Evolutionary conservation across 176 grass and related monocot genomes (phyloP).

Genomic region (Saccharum officinarum): DNA sequence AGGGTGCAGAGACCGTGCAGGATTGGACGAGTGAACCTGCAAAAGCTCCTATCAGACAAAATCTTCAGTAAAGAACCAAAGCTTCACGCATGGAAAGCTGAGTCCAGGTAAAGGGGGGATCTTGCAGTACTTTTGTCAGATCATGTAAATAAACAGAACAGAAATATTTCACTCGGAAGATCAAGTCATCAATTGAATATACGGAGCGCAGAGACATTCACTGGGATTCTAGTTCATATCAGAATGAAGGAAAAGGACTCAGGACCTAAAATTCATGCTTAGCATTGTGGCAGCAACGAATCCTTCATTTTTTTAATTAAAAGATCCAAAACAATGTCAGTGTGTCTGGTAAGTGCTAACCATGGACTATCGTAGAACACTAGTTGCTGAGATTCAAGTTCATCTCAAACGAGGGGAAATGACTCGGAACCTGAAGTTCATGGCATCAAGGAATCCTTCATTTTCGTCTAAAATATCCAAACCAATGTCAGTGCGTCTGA

Average conservation of each 20-base stretch:
- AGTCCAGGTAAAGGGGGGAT: not conserved
- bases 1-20: slow-evolving; percentile 88
- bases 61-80: slow-evolving; percentile 16
- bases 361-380: not conserved
- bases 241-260: not conserved
- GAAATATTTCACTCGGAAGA: not conserved
- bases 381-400: not conserved
- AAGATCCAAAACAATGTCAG: slow-evolving; percentile 2
- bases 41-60: slow-evolving; percentile 18
- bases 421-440: too few relatives aligned
- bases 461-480: slow-evolving; percentile 1
- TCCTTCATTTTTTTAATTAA: not conserved
- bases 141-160: slow-evolving; percentile 8
- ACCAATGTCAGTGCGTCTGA: not conserved
- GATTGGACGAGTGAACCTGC: slow-evolving; percentile 80
- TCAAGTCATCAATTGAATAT: not conserved
- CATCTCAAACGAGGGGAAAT: too few relatives aligned
- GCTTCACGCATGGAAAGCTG: slow-evolving; percentile 22
- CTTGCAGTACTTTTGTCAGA: slow-evolving; percentile 21
- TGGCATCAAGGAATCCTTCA: too few relatives aligned
- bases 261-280: not conserved
- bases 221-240: not conserved
- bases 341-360: not conserved
- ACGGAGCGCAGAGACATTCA: not conserved
- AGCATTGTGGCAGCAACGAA: not conserved